Percentiles rank a stretch among this genome's conserved stretches.
phyloP scores from a whole-genome alignment of 1,284 basidiomycete genomes.

The Pholiota adiposa region DNA sequence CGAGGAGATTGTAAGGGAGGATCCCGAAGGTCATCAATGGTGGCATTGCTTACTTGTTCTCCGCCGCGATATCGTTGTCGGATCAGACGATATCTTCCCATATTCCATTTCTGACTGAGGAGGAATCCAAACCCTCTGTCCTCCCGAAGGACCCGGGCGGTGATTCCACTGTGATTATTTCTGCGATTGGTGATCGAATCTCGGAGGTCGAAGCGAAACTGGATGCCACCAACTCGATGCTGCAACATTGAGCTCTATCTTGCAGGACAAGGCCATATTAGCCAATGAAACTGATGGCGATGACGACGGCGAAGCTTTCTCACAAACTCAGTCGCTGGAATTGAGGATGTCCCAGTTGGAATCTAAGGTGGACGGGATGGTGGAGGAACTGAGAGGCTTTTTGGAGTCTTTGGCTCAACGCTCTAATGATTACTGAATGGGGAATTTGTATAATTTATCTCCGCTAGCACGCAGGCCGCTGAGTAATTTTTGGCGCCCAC shows the following conservation, averaged over 20 bases:
- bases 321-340: background rate
- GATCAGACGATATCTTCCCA: background rate
- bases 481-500: too few species aligned
- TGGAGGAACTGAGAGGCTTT: conserved; percentile 1
- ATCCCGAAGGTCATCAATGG: conserved; percentile 11
- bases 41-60: conserved; percentile 14
- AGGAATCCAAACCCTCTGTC: background rate
- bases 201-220: background rate
- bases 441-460: too few species aligned
- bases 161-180: background rate
- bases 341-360: conserved; percentile 6
- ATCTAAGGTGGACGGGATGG: conserved; percentile 9
- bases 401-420: background rate
- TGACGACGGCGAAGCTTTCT: background rate
- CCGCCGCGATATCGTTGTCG: background rate
- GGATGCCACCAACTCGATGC: conserved; percentile 2
- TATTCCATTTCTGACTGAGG: background rate
- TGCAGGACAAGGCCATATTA: conserved; percentile 3
- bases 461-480: too few species aligned
- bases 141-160: background rate
- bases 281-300: background rate
- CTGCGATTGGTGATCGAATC: background rate
- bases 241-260: background rate
- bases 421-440: background rate
- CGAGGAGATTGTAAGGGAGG: background rate